Evolutionary conservation across 2,329 filamentous ascomycete genomes (phyloP).

Genomic region (Colletotrichum sp.): DNA sequence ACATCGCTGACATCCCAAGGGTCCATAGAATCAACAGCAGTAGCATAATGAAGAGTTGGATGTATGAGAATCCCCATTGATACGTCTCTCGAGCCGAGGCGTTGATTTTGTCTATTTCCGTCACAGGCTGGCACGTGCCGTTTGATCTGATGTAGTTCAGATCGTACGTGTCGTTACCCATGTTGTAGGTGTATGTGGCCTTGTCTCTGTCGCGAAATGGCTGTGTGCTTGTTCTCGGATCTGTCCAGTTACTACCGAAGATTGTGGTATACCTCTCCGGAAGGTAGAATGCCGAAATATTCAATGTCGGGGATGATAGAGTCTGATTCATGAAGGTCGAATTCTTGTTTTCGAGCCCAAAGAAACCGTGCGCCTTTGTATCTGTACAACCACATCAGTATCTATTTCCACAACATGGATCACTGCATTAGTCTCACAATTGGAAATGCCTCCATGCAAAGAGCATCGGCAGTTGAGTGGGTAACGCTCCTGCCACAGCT

Average conservation of each 20-base stretch:
- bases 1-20: constrained; percentile 22
- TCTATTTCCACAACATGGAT: background rate
- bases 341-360: constrained; percentile 6
- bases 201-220: background rate
- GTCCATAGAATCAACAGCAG: constrained; percentile 22
- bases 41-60: constrained; percentile 24
- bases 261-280: background rate
- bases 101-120: background rate
- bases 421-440: background rate
- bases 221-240: background rate
- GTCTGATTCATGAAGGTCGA: constrained; percentile 12
- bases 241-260: constrained; percentile 7
- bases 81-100: constrained; percentile 16
- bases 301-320: constrained; percentile 16
- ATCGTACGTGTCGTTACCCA: constrained; percentile 20
- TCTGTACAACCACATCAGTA: background rate
- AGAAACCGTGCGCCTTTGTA: constrained; percentile 20
- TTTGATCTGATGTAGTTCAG: constrained; percentile 15
- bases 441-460: background rate
- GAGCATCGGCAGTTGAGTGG: background rate
- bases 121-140: constrained; percentile 25
- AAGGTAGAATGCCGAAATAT: constrained; percentile 16
- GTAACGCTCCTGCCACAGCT: background rate
- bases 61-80: constrained; percentile 30
- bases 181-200: background rate